Evolutionary conservation across 108 stramenopile genomes (phyloP).

Genomic region (Nitzschia sp.): DNA sequence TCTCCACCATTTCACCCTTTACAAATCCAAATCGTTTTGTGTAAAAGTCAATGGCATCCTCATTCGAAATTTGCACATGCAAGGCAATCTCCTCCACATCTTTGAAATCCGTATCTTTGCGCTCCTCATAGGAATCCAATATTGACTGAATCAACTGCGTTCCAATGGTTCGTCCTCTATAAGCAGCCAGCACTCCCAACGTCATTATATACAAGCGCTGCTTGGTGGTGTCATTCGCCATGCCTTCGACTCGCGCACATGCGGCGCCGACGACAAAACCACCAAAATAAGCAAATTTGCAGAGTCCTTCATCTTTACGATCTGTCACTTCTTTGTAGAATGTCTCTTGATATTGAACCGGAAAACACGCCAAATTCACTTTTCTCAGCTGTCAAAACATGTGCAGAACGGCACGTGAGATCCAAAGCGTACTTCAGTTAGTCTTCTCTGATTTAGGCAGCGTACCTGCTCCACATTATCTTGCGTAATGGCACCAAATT

Average conservation of each 20-base stretch:
- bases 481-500: conserved; percentile 71
- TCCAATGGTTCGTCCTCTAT: conserved; percentile 89
- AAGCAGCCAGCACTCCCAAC: conserved; percentile 92
- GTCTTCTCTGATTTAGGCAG: too few species aligned
- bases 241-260: conserved; percentile 73
- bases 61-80: conserved; percentile 95
- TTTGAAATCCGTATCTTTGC: conserved; percentile 44
- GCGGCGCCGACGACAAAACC: conserved; percentile 89
- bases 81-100: conserved; percentile 85
- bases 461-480: conserved; percentile 83
- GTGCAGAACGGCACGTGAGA: background rate
- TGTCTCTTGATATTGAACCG: conserved; percentile 85
- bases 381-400: conserved; percentile 57
- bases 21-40: conserved; percentile 84
- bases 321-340: conserved; percentile 87
- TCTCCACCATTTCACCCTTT: conserved; percentile 87
- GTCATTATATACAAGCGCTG: conserved; percentile 95
- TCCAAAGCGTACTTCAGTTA: background rate
- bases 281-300: conserved; percentile 87
- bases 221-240: conserved; percentile 34
- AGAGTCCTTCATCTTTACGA: conserved; percentile 56
- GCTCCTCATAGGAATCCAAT: conserved; percentile 64
- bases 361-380: conserved; percentile 86
- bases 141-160: conserved; percentile 84
- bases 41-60: conserved; percentile 94